Conservation (phyloP, 257 asterid species). For the Nicotiana paniculata region DNA sequence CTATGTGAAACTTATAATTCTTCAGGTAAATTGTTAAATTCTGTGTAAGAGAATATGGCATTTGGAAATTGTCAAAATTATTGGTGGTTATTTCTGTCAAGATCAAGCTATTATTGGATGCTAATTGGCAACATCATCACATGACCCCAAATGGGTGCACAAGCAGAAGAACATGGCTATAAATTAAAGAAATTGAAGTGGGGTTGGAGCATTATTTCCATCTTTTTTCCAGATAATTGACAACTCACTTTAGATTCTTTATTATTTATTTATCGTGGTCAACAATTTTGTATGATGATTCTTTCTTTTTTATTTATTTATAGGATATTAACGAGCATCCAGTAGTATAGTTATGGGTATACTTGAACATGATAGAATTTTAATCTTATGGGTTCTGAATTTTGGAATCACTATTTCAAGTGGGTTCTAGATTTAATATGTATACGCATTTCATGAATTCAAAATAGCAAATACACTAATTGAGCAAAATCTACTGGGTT, state of each 20-base stretch:
- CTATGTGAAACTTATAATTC: conserved; percentile 24
- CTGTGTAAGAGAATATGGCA: neutral
- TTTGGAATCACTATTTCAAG: too few relatives aligned
- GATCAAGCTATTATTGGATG: neutral
- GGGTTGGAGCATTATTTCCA: neutral
- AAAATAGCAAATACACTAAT: too few relatives aligned
- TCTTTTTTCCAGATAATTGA: neutral
- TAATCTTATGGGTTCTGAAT: too few relatives aligned
- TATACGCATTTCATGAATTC: too few relatives aligned
- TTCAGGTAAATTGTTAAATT: neutral
- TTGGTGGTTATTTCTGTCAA: neutral
- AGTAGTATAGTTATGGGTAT: too few relatives aligned
- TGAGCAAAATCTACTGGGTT: too few relatives aligned
- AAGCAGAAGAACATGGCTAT: neutral
- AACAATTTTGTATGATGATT: neutral
- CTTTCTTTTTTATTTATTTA: neutral
- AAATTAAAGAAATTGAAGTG: neutral
- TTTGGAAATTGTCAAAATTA: neutral
- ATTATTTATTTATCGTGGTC: neutral
- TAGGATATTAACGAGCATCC: too few relatives aligned
- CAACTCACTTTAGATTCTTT: neutral
- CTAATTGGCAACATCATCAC: neutral
- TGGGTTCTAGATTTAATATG: too few relatives aligned
- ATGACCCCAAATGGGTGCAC: neutral
- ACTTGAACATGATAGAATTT: too few relatives aligned